Evolutionary conservation across 2,329 filamentous ascomycete genomes (phyloP).

Genomic region (Pseudopyricularia cyperi): DNA sequence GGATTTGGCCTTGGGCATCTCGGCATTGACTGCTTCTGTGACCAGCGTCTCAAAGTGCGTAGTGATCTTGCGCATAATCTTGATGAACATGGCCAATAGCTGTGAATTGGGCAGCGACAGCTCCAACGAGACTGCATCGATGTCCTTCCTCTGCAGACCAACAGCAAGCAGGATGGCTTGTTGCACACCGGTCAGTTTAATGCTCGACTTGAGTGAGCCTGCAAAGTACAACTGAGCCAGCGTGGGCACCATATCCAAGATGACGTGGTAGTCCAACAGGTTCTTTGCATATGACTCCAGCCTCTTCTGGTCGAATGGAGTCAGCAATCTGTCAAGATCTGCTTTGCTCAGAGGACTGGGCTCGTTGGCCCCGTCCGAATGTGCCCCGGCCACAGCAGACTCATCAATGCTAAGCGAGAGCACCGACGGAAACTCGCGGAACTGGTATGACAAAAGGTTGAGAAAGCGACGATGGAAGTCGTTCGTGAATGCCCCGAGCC

Average conservation of each 20-base stretch:
- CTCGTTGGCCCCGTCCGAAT: conserved; percentile 31
- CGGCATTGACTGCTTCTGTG: conserved; percentile 56
- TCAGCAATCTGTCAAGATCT: conserved; percentile 66
- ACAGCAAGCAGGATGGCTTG: conserved; percentile 79
- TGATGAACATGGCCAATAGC: conserved; percentile 92
- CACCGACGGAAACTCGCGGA: conserved; percentile 66
- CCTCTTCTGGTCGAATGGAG: conserved; percentile 88
- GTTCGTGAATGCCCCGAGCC: conserved; percentile 80
- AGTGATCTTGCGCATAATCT: conserved; percentile 81
- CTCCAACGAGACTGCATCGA: conserved; percentile 71
- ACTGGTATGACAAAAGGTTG: conserved; percentile 80
- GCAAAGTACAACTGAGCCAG: conserved; percentile 79
- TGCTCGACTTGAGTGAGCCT: conserved; percentile 48
- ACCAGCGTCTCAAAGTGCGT: conserved; percentile 65
- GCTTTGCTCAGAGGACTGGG: conserved; percentile 50
- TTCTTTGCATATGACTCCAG: conserved; percentile 93
- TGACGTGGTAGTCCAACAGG: conserved; percentile 95
- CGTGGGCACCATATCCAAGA: conserved; percentile 78
- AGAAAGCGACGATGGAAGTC: conserved; percentile 96
- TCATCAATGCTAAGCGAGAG: conserved; percentile 81
- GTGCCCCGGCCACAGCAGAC: conserved; percentile 61
- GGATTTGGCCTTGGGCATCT: conserved; percentile 44
- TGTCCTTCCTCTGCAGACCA: conserved; percentile 78
- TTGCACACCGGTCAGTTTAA: conserved; percentile 72
- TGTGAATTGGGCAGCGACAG: conserved; percentile 62